Evolutionary conservation across 805 yeast species (phyloP).

Genomic region (Deakozyma indianensis): DNA sequence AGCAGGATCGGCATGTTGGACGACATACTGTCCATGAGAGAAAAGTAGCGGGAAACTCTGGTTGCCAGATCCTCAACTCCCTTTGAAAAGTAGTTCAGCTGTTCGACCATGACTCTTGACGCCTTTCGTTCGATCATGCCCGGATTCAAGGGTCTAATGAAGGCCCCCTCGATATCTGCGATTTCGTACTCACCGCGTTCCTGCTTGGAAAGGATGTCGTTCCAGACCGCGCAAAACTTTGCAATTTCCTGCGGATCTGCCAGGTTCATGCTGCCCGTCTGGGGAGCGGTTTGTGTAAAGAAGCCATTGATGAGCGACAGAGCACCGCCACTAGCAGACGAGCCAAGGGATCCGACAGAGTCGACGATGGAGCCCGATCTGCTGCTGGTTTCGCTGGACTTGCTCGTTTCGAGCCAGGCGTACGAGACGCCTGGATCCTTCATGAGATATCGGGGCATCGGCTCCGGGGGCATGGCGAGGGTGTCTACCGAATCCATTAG

Average conservation of each 20-base stretch:
- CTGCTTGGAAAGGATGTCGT: neutral
- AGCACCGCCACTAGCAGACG: neutral
- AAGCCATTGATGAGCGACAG: neutral
- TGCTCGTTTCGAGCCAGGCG: neutral
- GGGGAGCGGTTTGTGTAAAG: neutral
- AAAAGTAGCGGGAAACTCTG: neutral
- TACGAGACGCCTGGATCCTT: neutral
- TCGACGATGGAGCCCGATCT: neutral
- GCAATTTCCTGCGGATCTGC: neutral
- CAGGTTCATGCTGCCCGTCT: no score
- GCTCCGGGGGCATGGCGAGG: neutral
- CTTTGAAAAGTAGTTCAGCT: neutral
- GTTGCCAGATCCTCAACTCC: neutral
- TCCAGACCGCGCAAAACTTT: neutral
- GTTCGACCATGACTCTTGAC: neutral
- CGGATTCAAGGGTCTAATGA: no score
- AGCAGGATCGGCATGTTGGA: neutral
- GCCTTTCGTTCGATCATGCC: neutral
- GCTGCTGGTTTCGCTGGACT: neutral
- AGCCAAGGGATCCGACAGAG: neutral
- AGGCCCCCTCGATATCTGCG: neutral
- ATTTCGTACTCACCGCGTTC: neutral
- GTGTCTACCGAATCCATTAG: no score
- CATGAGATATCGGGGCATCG: neutral
- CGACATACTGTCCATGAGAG: neutral